phyloP scores from a whole-genome alignment of 108 stramenopile species.

The Craspedostauros australis region DNA sequence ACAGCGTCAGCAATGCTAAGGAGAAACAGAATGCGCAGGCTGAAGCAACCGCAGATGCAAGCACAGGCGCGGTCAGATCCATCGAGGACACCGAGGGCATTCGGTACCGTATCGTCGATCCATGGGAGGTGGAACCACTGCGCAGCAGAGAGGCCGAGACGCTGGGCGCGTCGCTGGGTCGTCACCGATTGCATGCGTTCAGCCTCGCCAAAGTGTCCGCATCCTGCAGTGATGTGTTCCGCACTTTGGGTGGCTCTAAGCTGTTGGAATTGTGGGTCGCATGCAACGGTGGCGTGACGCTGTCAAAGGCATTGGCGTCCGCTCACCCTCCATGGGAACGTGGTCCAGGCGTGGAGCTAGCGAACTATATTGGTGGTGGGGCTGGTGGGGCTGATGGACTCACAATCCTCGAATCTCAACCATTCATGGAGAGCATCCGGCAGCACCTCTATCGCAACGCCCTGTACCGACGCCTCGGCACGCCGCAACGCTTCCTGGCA shows the following conservation, averaged over 20 bases:
- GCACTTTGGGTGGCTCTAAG: constrained; percentile 54
- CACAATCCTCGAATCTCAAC: too few species aligned
- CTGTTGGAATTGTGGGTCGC: constrained; percentile 67
- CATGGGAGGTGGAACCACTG: constrained; percentile 85
- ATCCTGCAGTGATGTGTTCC: constrained; percentile 50
- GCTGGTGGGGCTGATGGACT: too few species aligned
- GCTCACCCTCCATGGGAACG: constrained; percentile 84
- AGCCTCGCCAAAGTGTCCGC: constrained; percentile 48
- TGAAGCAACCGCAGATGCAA: constrained; percentile 4
- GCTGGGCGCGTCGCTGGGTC: constrained; percentile 59
- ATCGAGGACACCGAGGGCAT: constrained; percentile 36
- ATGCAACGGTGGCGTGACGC: constrained; percentile 51
- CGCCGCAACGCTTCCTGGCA: constrained; percentile 87
- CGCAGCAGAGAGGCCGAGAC: constrained; percentile 71
- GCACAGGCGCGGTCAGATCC: constrained; percentile 14
- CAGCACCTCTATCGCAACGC: constrained; percentile 79
- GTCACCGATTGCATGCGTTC: constrained; percentile 54
- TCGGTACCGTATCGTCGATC: constrained; percentile 82
- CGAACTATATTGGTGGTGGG: too few species aligned
- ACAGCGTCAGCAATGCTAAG: constrained; percentile 28
- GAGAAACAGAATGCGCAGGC: constrained; percentile 12
- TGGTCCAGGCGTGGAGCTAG: constrained; percentile 69
- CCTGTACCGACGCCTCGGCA: constrained; percentile 64
- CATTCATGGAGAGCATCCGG: constrained; percentile 65
- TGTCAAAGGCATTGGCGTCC: constrained; percentile 75